Conservation (phyloP, 2,329 filamentous ascomycete genomes). For the Domatiomyces catenatus region DNA sequence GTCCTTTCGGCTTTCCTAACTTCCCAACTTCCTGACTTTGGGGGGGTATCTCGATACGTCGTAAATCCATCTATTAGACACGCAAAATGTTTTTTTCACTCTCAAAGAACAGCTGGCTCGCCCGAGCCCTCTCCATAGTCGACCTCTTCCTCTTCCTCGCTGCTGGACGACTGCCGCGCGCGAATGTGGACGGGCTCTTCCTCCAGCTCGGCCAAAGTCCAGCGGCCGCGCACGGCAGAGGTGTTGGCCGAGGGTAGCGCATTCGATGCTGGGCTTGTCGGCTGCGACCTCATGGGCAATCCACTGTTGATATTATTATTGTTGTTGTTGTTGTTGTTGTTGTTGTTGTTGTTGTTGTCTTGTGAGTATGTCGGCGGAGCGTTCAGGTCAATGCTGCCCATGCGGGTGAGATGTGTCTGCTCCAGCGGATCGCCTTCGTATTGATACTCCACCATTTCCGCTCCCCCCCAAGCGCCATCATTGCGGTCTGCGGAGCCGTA, state of each 20-base stretch:
- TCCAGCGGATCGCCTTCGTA: conserved; percentile 27
- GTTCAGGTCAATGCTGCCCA: conserved; percentile 25
- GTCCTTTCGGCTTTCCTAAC: not conserved
- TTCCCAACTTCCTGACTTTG: not conserved
- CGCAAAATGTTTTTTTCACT: not conserved
- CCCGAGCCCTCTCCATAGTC: not conserved
- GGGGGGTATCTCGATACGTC: not conserved
- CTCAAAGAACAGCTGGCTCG: not conserved
- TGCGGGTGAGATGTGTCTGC: conserved; percentile 32
- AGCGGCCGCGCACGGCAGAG: not conserved
- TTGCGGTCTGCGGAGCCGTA: conserved; percentile 37
- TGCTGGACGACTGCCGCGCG: not conserved
- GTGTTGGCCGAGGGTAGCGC: not conserved
- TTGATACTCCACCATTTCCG: conserved; percentile 32
- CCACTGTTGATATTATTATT: not conserved
- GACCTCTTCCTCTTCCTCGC: not conserved
- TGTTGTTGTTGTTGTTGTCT: not conserved
- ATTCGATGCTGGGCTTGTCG: not conserved
- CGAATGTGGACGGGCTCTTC: not conserved
- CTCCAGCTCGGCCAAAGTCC: not conserved
- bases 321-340: not conserved
- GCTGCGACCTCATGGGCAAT: not conserved
- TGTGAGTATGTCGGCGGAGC: conserved; percentile 7
- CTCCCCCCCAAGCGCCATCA: conserved; percentile 22
- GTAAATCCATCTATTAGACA: not conserved